Evolutionary conservation across 2,329 filamentous ascomycete species (phyloP), one percentile per base, ranked within the genome.

Genomic region (Thelonectria discophora): DNA sequence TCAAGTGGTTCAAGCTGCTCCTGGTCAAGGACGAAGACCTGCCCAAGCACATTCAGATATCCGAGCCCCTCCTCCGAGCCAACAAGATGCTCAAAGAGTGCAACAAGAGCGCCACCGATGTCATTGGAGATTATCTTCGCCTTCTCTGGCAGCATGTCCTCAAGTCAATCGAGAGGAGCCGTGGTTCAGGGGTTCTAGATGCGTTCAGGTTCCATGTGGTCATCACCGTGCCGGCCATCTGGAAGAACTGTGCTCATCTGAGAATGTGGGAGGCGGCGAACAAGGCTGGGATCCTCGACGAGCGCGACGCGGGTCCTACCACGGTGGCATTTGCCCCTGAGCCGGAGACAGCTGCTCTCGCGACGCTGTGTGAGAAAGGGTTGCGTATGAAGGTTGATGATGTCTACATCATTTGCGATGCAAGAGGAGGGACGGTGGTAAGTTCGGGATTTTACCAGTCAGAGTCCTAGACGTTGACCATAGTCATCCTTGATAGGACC

Each of bases 341-440:
- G 15, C 57, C 57, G 1, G 57, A 59, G 27, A 50, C 53, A 9
- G 61, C 57, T 6, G 57, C 52, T 10, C 34, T 63, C 1, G 47
- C 57, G 18, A 57, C 57, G 2, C 9, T 63, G 4, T 53, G 32
- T 13, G 52, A 61, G 12, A 27, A 24, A 3, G 46, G 51, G 9
- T 34, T 42, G 12, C 24, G 54, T 34, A 12, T 58, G 2, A 51
- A 58, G 27, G 20, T 40, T 18, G 57, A 49, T 5, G 61, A 61
- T 4, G 61, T 63, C 3, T 63, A 61, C n/a, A 30, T 63, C 15
- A 51, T 63, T 7, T 63, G 61, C 6, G 61, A 63, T 51, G 61
- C 53, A 1, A 57, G 61, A 30, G 61, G 61, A 10, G 58, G 61
- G 10, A 63, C 61, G 30, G 61, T 61, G 3, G 58, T 61, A 40